Evolutionary conservation across 345 rosid species (phyloP), one percentile per base, ranked within the genome.

Genomic region (Reutealis trisperma): DNA sequence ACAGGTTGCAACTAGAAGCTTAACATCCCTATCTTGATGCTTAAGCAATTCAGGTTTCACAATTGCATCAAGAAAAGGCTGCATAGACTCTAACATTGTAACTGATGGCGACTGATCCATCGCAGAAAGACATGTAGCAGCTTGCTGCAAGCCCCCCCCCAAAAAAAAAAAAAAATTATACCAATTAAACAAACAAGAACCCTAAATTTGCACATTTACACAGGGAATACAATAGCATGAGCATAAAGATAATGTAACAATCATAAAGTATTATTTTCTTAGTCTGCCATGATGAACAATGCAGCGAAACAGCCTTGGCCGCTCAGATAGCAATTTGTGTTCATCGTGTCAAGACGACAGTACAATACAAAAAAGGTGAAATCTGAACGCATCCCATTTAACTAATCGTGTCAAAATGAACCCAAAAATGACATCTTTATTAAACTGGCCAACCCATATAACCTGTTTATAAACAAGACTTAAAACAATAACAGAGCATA

Each of bases 1-100:
- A 71, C 97, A 96, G n/a, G 96, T 88, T 21, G 99, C 98, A 82
- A 96, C 92, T 72, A 96, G 89, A 90, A 96, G 98, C 84, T 91
- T 92, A 75, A 89, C 91, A 78, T 96, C 98, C 85, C 83, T 91
- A 79, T 96, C 99, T 83, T 89, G 97, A 89, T 96, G 97, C 83
- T 87, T 87, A 80, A 96, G 89, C 84, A 91, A 78, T 45, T 88
- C 92, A 70, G 95, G 94, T 85, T 89, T 90, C 55, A 93, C 90
- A 84, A 96, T 85, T 70, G 95, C 92, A 80, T 88, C 82, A 63
- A 91, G 85, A 70, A 96, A 90, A 80, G 96, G 98, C 76, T 92
- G 89, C 86, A 93, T 90, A 59, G 89, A 89, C 83, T 92, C 89
- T 78, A 91, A 82, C 41, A 89, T 81, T 70, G 92, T 68, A 64